phyloP scores from a whole-genome alignment of 169 alveolate genomes.

The Plasmodium vivax region DNA sequence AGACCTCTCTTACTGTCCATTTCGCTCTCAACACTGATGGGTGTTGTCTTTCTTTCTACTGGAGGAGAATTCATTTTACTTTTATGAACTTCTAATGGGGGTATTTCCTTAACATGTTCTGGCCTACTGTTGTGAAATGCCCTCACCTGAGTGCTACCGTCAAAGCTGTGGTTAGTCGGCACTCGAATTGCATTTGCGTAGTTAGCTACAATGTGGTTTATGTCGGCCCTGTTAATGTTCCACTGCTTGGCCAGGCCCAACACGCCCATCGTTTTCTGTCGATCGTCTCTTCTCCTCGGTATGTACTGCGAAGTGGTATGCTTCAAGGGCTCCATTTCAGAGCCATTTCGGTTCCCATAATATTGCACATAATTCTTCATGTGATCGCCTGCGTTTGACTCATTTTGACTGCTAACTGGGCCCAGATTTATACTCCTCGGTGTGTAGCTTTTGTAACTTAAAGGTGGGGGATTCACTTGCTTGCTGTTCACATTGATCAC shows the following conservation, averaged over 20 bases:
- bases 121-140: background rate
- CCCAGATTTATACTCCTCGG: background rate
- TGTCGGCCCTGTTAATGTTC: background rate
- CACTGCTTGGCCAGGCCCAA: background rate
- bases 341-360: background rate
- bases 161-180: background rate
- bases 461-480: background rate
- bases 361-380: slow-evolving; percentile 1
- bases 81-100: background rate
- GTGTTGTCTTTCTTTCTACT: background rate
- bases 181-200: background rate
- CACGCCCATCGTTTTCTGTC: slow-evolving; percentile 3
- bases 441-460: slow-evolving; percentile 8
- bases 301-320: slow-evolving; percentile 28
- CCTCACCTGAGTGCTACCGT: background rate
- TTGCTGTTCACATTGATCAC: slow-evolving; percentile 21
- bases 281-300: slow-evolving; percentile 14
- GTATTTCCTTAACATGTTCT: background rate
- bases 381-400: background rate
- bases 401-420: slow-evolving; percentile 10
- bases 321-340: slow-evolving; percentile 10
- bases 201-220: background rate
- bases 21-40: background rate
- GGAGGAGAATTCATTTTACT: background rate
- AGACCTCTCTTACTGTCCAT: background rate